Base-by-base conservation (phyloP, 2,329 filamentous ascomycete genomes). In the Venturia nashicola region DNA sequence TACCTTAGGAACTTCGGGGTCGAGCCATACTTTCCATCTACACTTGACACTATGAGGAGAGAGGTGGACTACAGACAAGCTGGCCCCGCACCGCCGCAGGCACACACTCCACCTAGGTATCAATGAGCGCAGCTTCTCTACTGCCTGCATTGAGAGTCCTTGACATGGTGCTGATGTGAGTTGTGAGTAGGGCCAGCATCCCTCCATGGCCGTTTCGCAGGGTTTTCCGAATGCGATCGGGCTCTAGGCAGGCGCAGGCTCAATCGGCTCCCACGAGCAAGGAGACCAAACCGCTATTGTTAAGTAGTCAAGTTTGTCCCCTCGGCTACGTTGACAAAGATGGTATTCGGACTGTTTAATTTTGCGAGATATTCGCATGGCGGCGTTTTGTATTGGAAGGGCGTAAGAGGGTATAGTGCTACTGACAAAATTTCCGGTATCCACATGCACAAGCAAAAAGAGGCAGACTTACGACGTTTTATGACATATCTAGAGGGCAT, bases 11-110 rank as follows among this genome's bases (percentile, higher is more conserved):
- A 79, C 42, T 80, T 78, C 70, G 80, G 80, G 57, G 75, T 82
- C 32, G 79, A 82, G 71, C 78, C 78, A 5, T 82, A 82, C 70
- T 82, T 82, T 70, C 79, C 80, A 5, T 71, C 74, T 32, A 81
- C 79, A 18, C 73, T 82, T 34, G 79, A 80, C 40, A 74, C 78
- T 34, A 82, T 82, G 80, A 72, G 72, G 66, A 68, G 73, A 32
- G 75, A 76, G 67, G 68, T 75, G 63, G 73, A 74, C n/a, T 65
- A 43, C 40, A 44, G 60, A 20, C 39, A 46, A 7, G 63, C 63
- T 16, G 63, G 44, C 14, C 63, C 63, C 3, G 42, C 48, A 11
- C 63, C 63, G 27, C 63, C 54, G 55, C 54, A 46, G 23, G 64
- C 61, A 20, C 44, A 54, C 27, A 61, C 18, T 23, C 65, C 65